These are phyloP conservation scores for Venustampulla echinocandica DNA, from an alignment of 495 filamentous ascomycete species.

Conservation along the genomic window DNA sequence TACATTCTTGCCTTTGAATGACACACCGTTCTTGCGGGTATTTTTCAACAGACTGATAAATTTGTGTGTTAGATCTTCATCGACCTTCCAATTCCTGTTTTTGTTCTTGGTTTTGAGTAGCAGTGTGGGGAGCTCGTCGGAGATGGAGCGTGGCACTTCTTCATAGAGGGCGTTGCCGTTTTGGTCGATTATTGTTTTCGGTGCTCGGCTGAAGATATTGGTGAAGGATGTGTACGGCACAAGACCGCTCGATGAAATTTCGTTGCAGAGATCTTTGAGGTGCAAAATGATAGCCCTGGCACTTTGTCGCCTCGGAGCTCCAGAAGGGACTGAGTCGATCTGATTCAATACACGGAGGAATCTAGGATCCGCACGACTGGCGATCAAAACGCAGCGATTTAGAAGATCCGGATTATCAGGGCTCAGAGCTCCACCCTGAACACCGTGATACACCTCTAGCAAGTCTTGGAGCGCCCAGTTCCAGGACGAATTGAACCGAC, in stretches of 20 bases:
- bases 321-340: constrained; percentile 87
- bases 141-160: constrained; percentile 61
- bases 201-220: constrained; percentile 79
- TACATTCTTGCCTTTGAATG: constrained; percentile 87
- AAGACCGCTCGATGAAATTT: constrained; percentile 68
- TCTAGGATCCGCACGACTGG: constrained; percentile 85
- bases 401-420: constrained; percentile 91
- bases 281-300: constrained; percentile 84
- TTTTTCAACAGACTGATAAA: constrained; percentile 83
- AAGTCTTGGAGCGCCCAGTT: constrained; percentile 97
- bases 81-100: constrained; percentile 94
- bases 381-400: constrained; percentile 88
- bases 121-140: background rate
- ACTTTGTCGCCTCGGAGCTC: constrained; percentile 87
- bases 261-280: constrained; percentile 90
- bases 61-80: constrained; percentile 82
- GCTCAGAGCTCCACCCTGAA: constrained; percentile 72
- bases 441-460: constrained; percentile 92
- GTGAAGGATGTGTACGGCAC: constrained; percentile 87
- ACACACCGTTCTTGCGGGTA: constrained; percentile 71
- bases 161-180: constrained; percentile 79
- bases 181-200: constrained; percentile 75
- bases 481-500: constrained; percentile 94
- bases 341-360: constrained; percentile 99
- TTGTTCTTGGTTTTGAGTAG: background rate